phyloP scores from a whole-genome alignment of 2,329 filamentous ascomycete genomes.

The Colletotrichum spaethianum region DNA sequence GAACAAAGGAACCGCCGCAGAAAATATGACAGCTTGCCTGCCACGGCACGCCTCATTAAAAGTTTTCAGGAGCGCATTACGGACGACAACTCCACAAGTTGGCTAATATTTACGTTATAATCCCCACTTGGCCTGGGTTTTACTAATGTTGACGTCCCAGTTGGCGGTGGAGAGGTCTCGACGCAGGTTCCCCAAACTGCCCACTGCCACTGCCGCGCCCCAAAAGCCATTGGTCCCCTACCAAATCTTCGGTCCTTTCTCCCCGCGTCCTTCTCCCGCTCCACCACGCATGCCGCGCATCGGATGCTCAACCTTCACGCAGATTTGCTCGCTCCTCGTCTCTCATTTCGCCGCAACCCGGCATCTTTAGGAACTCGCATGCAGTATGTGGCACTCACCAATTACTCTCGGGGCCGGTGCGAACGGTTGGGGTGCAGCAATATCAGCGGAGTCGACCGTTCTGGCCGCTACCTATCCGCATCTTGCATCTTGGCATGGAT shows the following conservation, averaged over 20 bases:
- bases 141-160: constrained; percentile 28
- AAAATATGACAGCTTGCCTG: not conserved
- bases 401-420: not conserved
- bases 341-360: not conserved
- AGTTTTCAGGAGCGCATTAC: constrained; percentile 30
- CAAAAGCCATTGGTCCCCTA: not conserved
- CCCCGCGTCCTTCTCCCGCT: constrained; percentile 33
- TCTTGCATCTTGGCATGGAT: not conserved
- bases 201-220: not conserved
- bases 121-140: constrained; percentile 26
- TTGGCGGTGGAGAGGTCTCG: constrained; percentile 23
- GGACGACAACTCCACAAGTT: constrained; percentile 29
- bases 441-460: not conserved
- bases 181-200: constrained; percentile 3
- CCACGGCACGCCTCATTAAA: constrained; percentile 28
- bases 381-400: not conserved
- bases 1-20: not conserved
- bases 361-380: not conserved
- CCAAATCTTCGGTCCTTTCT: constrained; percentile 27
- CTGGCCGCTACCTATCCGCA: not conserved
- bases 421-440: constrained; percentile 5
- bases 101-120: constrained; percentile 39
- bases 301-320: not conserved
- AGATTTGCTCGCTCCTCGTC: not conserved
- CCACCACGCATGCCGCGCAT: constrained; percentile 5